These are phyloP conservation scores for Poa pratensis DNA, from an alignment of 176 grass and related monocot genomes.

Conservation along the genomic window DNA sequence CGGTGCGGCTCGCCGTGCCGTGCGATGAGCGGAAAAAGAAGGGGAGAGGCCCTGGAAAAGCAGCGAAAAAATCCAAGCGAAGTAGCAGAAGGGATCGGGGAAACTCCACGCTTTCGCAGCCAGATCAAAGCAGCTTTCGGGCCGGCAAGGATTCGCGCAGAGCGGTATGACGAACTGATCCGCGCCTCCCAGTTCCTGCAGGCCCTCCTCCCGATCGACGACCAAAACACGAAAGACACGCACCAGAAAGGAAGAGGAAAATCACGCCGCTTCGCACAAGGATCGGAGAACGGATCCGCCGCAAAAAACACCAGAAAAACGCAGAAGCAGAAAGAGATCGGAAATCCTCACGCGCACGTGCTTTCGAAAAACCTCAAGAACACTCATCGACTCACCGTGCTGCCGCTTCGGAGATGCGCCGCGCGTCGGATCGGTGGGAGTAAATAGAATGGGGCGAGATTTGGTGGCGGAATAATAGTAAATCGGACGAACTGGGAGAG, in stretches of 20 bases:
- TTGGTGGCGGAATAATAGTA: neutral
- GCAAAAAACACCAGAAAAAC: neutral
- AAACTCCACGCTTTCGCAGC: conserved; percentile 22
- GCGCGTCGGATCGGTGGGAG: neutral
- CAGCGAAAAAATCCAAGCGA: conserved; percentile 13
- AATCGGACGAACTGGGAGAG: neutral
- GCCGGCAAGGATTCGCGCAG: neutral
- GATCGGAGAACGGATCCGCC: neutral
- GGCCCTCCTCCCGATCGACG: neutral
- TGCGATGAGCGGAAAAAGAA: neutral
- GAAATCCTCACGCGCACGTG: neutral
- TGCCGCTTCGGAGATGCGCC: neutral
- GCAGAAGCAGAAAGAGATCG: neutral
- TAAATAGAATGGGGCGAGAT: neutral
- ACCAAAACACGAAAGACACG: neutral
- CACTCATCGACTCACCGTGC: conserved; percentile 5
- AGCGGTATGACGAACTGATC: conserved; percentile 17
- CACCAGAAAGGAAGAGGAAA: neutral
- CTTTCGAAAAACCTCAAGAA: neutral
- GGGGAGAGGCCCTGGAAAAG: neutral
- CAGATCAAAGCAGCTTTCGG: conserved; percentile 24
- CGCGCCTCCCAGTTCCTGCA: neutral
- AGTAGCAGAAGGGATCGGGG: neutral
- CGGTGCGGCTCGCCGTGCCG: neutral
- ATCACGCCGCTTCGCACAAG: neutral